phyloP scores from a whole-genome alignment of 805 yeast species.

The Barnettozyma populi region DNA sequence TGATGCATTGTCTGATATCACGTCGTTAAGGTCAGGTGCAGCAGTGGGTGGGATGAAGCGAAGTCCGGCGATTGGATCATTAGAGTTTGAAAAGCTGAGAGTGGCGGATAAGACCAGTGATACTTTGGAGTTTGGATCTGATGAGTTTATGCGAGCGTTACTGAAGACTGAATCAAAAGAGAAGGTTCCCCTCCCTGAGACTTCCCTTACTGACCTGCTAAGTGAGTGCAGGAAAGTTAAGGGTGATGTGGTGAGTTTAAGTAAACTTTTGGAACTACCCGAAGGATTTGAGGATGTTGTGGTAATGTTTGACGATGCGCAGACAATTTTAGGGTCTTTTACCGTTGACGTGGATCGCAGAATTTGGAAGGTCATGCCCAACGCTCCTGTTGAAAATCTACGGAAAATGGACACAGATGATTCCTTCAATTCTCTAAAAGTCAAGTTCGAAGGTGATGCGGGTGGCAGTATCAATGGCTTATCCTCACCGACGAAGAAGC shows the following conservation, averaged over 20 bases:
- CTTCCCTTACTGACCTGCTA: constrained; percentile 21
- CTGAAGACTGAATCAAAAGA: constrained; percentile 25
- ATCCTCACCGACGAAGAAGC: constrained; percentile 19
- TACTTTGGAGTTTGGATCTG: constrained; percentile 49
- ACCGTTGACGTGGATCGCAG: neutral
- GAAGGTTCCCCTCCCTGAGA: constrained; percentile 15
- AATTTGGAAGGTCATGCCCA: constrained; percentile 3
- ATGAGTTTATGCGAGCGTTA: constrained; percentile 48
- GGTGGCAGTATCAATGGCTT: constrained; percentile 1
- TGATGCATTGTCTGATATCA: constrained; percentile 8
- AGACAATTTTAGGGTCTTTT: neutral
- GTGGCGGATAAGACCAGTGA: constrained; percentile 27
- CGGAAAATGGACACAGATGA: constrained; percentile 15
- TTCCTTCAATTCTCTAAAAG: constrained; percentile 9
- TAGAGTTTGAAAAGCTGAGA: constrained; percentile 30
- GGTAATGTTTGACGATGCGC: neutral
- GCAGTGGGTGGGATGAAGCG: constrained; percentile 10
- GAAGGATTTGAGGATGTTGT: neutral
- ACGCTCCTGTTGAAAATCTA: constrained; percentile 4
- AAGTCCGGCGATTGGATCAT: constrained; percentile 26
- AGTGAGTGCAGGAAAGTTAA: constrained; percentile 18
- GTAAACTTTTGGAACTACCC: neutral
- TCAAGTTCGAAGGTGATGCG: constrained; percentile 8
- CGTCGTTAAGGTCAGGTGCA: neutral
- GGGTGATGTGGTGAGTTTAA: constrained; percentile 7